Conservation (phyloP, 306 rosid species). For the Castanea mollissima region DNA sequence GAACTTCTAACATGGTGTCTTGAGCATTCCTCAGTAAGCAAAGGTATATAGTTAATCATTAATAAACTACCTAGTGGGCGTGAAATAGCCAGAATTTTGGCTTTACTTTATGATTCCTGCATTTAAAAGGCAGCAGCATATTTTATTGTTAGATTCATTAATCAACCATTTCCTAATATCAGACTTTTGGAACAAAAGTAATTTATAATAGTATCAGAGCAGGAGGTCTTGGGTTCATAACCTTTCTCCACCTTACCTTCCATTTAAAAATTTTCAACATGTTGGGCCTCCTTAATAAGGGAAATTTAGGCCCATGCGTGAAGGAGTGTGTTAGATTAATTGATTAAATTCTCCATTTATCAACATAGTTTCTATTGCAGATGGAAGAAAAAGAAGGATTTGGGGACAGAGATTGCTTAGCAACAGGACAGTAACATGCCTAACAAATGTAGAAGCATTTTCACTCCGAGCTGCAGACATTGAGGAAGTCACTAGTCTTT, state of each 20-base stretch:
- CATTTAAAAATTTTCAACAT: too few relatives aligned
- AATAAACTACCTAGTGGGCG: neutral
- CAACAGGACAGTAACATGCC: slow-evolving; percentile 65
- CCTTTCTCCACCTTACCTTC: too few relatives aligned
- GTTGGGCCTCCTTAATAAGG: too few relatives aligned
- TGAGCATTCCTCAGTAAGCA: slow-evolving; percentile 70
- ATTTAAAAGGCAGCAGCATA: neutral
- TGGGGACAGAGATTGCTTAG: slow-evolving; percentile 64
- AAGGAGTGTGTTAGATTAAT: too few relatives aligned
- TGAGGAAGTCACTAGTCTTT: slow-evolving; percentile 80
- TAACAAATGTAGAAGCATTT: slow-evolving; percentile 80
- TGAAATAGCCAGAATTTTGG: neutral
- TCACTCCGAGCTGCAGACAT: slow-evolving; percentile 74
- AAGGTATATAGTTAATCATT: slow-evolving; percentile 42
- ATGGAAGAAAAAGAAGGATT: slow-evolving; percentile 45
- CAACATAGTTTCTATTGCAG: slow-evolving; percentile 35
- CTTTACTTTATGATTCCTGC: neutral
- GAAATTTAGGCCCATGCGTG: too few relatives aligned
- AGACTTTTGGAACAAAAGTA: too few relatives aligned
- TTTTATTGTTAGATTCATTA: neutral
- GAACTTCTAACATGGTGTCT: slow-evolving; percentile 90
- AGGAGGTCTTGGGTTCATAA: too few relatives aligned
- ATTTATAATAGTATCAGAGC: too few relatives aligned
- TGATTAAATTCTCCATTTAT: neutral
- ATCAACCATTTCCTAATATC: too few relatives aligned